Conservation (phyloP, 352 stramenopile genomes). For the Phytophthora chlamydospora region DNA sequence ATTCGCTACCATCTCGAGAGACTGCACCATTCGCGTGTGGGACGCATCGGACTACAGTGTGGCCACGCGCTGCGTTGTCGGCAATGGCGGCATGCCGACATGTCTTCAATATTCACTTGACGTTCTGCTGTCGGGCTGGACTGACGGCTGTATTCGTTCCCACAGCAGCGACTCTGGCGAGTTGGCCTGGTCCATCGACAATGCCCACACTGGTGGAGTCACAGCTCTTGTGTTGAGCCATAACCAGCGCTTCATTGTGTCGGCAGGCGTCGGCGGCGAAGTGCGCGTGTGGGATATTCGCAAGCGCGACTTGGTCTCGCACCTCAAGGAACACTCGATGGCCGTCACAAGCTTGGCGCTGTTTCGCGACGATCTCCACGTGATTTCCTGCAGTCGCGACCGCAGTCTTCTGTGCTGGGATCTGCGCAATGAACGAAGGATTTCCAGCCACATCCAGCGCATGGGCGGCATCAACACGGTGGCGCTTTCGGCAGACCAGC, state of each 20-base stretch:
- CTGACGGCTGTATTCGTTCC: slow-evolving; percentile 87
- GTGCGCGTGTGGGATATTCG: slow-evolving; percentile 94
- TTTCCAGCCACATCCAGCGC: slow-evolving; percentile 90
- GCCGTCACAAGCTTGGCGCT: slow-evolving; percentile 85
- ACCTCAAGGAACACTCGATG: slow-evolving; percentile 94
- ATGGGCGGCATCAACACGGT: slow-evolving; percentile 95
- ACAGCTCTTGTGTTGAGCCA: slow-evolving; percentile 90
- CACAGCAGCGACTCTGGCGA: slow-evolving; percentile 88
- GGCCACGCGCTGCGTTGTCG: slow-evolving; percentile 56
- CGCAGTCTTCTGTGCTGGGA: slow-evolving; percentile 94
- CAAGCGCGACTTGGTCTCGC: slow-evolving; percentile 88
- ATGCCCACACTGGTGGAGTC: slow-evolving; percentile 89
- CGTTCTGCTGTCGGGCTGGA: slow-evolving; percentile 91
- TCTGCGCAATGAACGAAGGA: slow-evolving; percentile 82
- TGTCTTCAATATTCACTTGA: slow-evolving; percentile 88
- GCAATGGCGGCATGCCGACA: slow-evolving; percentile 66
- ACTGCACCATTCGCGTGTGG: slow-evolving; percentile 92
- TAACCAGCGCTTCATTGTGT: slow-evolving; percentile 91
- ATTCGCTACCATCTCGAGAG: slow-evolving; percentile 89
- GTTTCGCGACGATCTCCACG: slow-evolving; percentile 91
- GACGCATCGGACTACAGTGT: slow-evolving; percentile 89
- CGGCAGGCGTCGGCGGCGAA: slow-evolving; percentile 82
- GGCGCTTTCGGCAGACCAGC: slow-evolving; percentile 87
- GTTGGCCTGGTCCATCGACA: slow-evolving; percentile 89
- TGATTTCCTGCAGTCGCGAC: slow-evolving; percentile 90